These are phyloP conservation scores for Taphrina pruni DNA, from an alignment of 1,139 yeast genomes.

Conservation along the genomic window DNA sequence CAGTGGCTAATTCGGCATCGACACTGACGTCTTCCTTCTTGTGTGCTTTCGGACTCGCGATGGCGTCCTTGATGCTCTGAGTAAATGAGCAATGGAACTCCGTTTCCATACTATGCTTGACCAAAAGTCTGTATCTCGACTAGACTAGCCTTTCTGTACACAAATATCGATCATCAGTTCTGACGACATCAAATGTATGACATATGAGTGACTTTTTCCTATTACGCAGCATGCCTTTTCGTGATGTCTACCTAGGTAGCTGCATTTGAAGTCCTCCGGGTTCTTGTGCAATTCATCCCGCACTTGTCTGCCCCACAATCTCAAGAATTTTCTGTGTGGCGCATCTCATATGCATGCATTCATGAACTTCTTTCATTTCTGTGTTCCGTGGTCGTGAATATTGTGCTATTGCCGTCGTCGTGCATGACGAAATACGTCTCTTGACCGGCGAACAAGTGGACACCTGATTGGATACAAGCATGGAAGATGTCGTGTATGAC, in stretches of 20 bases:
- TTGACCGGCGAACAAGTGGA: background rate
- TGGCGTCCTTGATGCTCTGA: slow-evolving; percentile 2
- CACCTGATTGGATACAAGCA: background rate
- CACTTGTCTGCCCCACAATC: background rate
- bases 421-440: background rate
- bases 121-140: background rate
- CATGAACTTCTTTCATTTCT: too few relatives aligned
- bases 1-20: background rate
- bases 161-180: background rate
- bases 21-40: slow-evolving; percentile 4
- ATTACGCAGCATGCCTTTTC: background rate
- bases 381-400: too few relatives aligned
- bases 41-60: background rate
- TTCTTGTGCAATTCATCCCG: background rate
- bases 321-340: slow-evolving; percentile 1
- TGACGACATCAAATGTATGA: background rate
- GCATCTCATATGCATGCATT: background rate
- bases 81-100: too few relatives aligned
- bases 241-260: background rate
- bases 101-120: background rate
- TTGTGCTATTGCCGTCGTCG: too few relatives aligned
- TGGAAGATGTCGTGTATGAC: slow-evolving; percentile 14
- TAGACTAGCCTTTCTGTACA: background rate
- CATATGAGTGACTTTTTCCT: background rate
- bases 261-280: background rate